A percentile compares a stretch with the other conserved stretches of the same genome.
phyloP scores from a whole-genome alignment of 495 filamentous ascomycete genomes.

The Neurospora cerealis region DNA sequence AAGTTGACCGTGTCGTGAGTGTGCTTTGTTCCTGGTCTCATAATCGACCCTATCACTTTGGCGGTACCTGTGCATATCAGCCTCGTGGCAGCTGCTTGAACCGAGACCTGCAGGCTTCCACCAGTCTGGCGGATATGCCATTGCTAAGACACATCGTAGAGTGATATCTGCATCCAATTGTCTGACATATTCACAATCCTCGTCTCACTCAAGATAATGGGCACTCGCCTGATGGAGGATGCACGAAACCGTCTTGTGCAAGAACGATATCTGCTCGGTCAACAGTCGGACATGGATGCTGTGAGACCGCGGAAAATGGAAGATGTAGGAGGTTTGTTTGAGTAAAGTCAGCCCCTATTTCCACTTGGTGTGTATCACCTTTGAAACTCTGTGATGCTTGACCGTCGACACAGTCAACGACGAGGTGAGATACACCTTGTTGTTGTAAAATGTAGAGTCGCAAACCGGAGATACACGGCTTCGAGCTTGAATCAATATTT shows the following conservation, averaged over 20 bases:
- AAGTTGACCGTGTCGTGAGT: not conserved
- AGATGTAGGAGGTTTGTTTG: not conserved
- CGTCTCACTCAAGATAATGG: not conserved
- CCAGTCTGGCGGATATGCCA: not conserved
- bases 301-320: not conserved
- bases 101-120: not conserved
- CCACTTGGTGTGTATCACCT: not conserved
- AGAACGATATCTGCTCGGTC: not conserved
- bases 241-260: not conserved
- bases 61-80: not conserved
- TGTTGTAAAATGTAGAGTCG: not conserved
- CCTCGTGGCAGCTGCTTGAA: not conserved
- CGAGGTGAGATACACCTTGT: not conserved
- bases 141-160: not conserved
- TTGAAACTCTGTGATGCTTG: not conserved
- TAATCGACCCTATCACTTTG: not conserved
- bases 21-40: not conserved
- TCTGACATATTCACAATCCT: not conserved
- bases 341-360: not conserved
- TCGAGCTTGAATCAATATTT: not conserved
- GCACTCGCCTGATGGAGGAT: not conserved
- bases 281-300: not conserved
- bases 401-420: not conserved
- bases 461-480: not conserved
- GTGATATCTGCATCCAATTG: not conserved